These are phyloP conservation scores for Ganoderma multipileum DNA, from an alignment of 1,284 basidiomycete species.

Conservation along the genomic window DNA sequence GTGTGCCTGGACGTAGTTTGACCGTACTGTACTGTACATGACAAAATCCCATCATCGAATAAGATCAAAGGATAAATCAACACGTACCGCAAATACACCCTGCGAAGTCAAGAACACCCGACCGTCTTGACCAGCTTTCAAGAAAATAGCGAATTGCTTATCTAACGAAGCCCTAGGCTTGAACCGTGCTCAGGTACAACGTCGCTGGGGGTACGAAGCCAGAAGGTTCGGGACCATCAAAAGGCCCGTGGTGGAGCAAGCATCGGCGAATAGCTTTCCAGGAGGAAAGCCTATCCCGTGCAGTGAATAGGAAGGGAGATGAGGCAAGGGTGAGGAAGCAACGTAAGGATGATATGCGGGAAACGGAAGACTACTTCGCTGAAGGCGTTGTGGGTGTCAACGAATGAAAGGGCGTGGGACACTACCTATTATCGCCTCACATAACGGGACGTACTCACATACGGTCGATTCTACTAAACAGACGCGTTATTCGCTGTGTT, in stretches of 20 bases:
- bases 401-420: neutral
- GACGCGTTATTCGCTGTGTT: too few species aligned
- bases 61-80: neutral
- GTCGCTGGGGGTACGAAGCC: too few species aligned
- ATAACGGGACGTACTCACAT: neutral
- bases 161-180: neutral
- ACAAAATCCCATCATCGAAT: neutral
- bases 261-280: neutral
- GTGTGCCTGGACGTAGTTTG: neutral
- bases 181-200: too few species aligned
- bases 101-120: neutral
- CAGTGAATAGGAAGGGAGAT: neutral
- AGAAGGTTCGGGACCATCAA: neutral
- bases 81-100: neutral
- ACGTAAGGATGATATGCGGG: too few species aligned
- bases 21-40: neutral
- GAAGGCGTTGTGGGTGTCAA: neutral
- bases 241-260: neutral
- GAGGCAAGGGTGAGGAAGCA: neutral
- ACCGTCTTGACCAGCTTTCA: neutral
- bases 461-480: too few species aligned
- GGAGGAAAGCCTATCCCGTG: neutral
- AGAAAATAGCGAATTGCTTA: neutral
- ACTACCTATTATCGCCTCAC: neutral
- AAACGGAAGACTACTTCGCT: neutral